Percentiles rank a stretch among this genome's conserved stretches.
phyloP scores from a whole-genome alignment of 106 monocot genomes.

The Dendrobium nobile region DNA sequence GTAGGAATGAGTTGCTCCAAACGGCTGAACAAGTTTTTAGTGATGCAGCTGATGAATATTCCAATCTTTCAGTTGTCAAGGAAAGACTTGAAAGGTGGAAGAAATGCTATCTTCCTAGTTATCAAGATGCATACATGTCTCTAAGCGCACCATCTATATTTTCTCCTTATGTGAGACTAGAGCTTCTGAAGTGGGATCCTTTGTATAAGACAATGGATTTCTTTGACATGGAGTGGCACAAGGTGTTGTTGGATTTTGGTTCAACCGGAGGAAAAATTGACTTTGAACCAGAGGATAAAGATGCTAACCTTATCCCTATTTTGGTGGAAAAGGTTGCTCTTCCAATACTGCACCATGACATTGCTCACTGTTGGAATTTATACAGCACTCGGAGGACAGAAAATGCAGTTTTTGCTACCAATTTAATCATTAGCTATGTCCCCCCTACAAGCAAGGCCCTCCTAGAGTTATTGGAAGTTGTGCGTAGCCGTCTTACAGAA shows the following conservation, averaged over 20 bases:
- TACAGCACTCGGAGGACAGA: slow-evolving; percentile 64
- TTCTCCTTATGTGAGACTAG: slow-evolving; percentile 85
- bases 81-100: slow-evolving; percentile 81
- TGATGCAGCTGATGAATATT: slow-evolving; percentile 88
- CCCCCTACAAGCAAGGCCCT: slow-evolving; percentile 54
- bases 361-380: slow-evolving; percentile 83
- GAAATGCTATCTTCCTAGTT: slow-evolving; percentile 37
- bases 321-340: slow-evolving; percentile 93
- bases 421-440: slow-evolving; percentile 64
- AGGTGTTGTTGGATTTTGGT: slow-evolving; percentile 71
- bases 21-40: slow-evolving; percentile 71
- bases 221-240: slow-evolving; percentile 86
- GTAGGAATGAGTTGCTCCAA: slow-evolving; percentile 67
- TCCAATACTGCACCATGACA: slow-evolving; percentile 77
- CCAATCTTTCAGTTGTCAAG: slow-evolving; percentile 72
- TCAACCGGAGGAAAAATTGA: slow-evolving; percentile 21
- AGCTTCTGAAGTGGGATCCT: slow-evolving; percentile 94
- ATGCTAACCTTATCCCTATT: slow-evolving; percentile 68
- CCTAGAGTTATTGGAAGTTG: slow-evolving; percentile 49
- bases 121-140: slow-evolving; percentile 83
- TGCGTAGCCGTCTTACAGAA: slow-evolving; percentile 42
- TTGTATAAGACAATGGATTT: slow-evolving; percentile 58
- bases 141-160: slow-evolving; percentile 59
- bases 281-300: slow-evolving; percentile 57
- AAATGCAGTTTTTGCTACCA: slow-evolving; percentile 73